Evolutionary conservation across 768 basidiomycete genomes (phyloP).

Genomic region (Collybia sp.): DNA sequence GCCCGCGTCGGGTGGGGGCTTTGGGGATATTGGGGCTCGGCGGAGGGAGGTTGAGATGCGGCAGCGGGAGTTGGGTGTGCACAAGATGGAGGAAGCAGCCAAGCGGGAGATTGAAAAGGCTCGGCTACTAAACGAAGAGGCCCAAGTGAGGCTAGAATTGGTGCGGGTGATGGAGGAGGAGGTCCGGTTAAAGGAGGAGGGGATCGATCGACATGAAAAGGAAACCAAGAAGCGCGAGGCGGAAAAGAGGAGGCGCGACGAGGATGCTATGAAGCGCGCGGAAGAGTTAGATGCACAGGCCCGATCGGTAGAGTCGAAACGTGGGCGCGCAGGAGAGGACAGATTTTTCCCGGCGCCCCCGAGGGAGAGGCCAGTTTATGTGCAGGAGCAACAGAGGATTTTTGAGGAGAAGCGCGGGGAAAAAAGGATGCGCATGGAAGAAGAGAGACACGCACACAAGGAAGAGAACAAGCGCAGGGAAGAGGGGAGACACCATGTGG

Average conservation of each 20-base stretch:
- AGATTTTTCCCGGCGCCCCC: no score
- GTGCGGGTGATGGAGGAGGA: constrained; percentile 20
- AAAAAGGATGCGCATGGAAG: constrained; percentile 1
- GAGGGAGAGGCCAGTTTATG: neutral
- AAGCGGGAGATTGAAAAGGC: constrained; percentile 15
- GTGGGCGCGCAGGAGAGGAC: neutral
- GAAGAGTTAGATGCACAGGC: constrained; percentile 22
- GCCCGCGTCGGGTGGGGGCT: no score
- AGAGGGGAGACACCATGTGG: neutral
- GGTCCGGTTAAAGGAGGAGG: constrained; percentile 10
- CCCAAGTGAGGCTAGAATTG: constrained; percentile 16
- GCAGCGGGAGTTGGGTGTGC: constrained; percentile 20
- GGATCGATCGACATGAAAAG: constrained; percentile 18
- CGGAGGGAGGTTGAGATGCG: constrained; percentile 16
- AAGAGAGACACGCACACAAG: neutral
- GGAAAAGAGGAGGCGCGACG: no score
- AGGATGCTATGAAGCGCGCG: no score
- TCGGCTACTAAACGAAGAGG: constrained; percentile 10
- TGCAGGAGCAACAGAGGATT: neutral
- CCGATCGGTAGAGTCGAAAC: constrained; percentile 3
- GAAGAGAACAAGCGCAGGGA: neutral
- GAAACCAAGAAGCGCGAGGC: constrained; percentile 27
- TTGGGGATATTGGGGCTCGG: constrained; percentile 18
- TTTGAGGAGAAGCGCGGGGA: constrained; percentile 1
- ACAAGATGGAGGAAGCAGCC: constrained; percentile 24